Percentiles rank a stretch among this genome's conserved stretches.
Evolutionary conservation across 768 basidiomycete species (phyloP).

Genomic region (Xerocomus spinulosus): DNA sequence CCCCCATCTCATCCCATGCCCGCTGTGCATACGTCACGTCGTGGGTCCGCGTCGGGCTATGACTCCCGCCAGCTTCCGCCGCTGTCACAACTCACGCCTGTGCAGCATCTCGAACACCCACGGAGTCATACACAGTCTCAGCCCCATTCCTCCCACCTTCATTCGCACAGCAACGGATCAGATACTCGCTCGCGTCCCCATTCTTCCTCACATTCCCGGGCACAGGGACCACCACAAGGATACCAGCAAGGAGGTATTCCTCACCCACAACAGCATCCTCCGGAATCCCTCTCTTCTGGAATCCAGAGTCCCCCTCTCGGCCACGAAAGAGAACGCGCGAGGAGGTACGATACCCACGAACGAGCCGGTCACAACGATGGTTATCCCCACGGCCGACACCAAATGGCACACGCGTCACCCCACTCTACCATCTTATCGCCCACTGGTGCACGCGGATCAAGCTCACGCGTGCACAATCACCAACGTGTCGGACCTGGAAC

Average conservation of each 20-base stretch:
- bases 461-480: constrained; percentile 53
- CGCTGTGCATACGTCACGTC: constrained; percentile 40
- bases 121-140: constrained; percentile 35
- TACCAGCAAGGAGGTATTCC: constrained; percentile 36
- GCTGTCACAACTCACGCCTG: constrained; percentile 43
- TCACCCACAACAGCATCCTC: constrained; percentile 42
- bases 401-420: constrained; percentile 31
- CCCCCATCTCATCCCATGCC: constrained; percentile 36
- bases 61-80: constrained; percentile 49
- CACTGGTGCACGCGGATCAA: constrained; percentile 31
- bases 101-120: constrained; percentile 36
- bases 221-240: constrained; percentile 32
- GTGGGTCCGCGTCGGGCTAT: constrained; percentile 38
- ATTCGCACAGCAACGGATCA: constrained; percentile 38
- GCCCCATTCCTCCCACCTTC: constrained; percentile 38
- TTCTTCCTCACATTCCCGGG: constrained; percentile 49
- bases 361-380: constrained; percentile 32
- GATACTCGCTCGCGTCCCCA: constrained; percentile 47
- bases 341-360: constrained; percentile 48
- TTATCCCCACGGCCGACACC: constrained; percentile 30
- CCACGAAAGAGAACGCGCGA: constrained; percentile 40
- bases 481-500: constrained; percentile 63
- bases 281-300: constrained; percentile 42
- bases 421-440: constrained; percentile 35
- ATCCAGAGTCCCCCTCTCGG: constrained; percentile 47